Percentiles rank a stretch among this genome's conserved stretches.
These are phyloP conservation scores for Penicillium turbatum DNA, from an alignment of 495 filamentous ascomycete species.

Conservation along the genomic window DNA sequence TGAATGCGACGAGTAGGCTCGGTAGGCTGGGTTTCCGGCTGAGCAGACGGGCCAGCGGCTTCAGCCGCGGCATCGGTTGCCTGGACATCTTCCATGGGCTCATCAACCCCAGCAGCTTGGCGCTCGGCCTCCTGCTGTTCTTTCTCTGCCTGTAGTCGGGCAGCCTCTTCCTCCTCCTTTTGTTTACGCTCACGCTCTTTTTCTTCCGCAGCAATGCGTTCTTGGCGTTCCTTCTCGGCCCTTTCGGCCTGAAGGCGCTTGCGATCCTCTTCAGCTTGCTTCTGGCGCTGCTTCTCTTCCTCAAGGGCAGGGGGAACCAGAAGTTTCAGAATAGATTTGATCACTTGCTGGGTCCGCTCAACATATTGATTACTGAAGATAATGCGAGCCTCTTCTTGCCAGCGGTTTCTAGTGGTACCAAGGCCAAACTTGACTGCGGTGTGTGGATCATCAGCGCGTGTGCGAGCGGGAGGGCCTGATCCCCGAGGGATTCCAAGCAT, in stretches of 20 bases:
- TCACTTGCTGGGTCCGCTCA: conserved; percentile 68
- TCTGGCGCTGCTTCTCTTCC: conserved; percentile 61
- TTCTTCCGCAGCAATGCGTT: conserved; percentile 57
- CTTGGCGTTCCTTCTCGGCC: conserved; percentile 46
- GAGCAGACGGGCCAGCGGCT: conserved; percentile 26
- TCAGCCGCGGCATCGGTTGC: conserved; percentile 41
- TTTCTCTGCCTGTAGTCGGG: conserved; percentile 39
- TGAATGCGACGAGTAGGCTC: conserved; percentile 57
- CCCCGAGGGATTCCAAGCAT: conserved; percentile 52
- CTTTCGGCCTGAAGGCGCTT: conserved; percentile 45
- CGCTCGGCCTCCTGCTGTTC: conserved; percentile 45
- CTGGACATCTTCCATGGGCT: conserved; percentile 87
- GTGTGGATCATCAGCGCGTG: conserved; percentile 52
- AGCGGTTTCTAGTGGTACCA: conserved; percentile 65
- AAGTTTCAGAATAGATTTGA: conserved; percentile 65
- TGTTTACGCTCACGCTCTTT: conserved; percentile 53
- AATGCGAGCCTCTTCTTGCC: conserved; percentile 87
- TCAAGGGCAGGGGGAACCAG: conserved; percentile 82
- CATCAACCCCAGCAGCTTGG: conserved; percentile 42
- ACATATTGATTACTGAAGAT: conserved; percentile 65
- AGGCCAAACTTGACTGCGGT: conserved; percentile 69
- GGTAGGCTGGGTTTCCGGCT: conserved; percentile 43
- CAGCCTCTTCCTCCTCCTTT: conserved; percentile 63
- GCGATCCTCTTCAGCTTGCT: conserved; percentile 45
- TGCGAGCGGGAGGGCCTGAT: conserved; percentile 39